Evolutionary conservation across 2,329 filamentous ascomycete genomes (phyloP), one percentile per base, ranked within the genome.

Genomic region (Teratosphaeria destructans): DNA sequence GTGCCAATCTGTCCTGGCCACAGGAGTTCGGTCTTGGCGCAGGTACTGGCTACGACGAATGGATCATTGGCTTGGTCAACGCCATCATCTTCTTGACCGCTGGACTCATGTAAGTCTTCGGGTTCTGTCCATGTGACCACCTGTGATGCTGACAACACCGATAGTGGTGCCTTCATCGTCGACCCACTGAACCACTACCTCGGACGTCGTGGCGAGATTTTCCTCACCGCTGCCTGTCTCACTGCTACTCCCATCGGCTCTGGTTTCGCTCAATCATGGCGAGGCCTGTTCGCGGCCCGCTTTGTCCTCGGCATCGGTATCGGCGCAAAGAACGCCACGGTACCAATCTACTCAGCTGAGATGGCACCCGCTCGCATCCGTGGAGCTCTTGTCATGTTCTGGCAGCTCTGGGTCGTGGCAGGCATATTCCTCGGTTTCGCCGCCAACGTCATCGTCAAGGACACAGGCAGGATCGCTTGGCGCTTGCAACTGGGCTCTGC

Each of bases 291-390:
- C 59, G 78, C 82, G 49, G 85, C 84, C 54, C 84, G 89, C 52
- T 80, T 92, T 60, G 78, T 87, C 10, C 79, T 92, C 58, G 89
- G 89, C 12, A 81, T 92, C 52, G 65, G 64, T 23, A 66, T 67
- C n/a, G 66, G 66, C 5, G 60, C 65, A 26, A 68, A 68, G 54
- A 61, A 59, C 23, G 84, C 85, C 0, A 89, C 87, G 0, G 86
- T 90, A 1, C 88, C 89, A 0, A 85, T 92, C 32, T 92, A 89
- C 66, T 85, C 87, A 0, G 88, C 88, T 2, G 88, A 92, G 72
- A 88, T 52, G 19, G 60, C 62, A 7, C 62, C 62, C 3, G 55
- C 54, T 49, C 54, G 35, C 8, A 59, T 59, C 37, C 23, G 58
- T 8, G 58, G 58, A 16, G 57, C 57, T 14, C 57, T 59, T 6